phyloP scores from a whole-genome alignment of 768 basidiomycete genomes.

The Austroboletus festivus region DNA sequence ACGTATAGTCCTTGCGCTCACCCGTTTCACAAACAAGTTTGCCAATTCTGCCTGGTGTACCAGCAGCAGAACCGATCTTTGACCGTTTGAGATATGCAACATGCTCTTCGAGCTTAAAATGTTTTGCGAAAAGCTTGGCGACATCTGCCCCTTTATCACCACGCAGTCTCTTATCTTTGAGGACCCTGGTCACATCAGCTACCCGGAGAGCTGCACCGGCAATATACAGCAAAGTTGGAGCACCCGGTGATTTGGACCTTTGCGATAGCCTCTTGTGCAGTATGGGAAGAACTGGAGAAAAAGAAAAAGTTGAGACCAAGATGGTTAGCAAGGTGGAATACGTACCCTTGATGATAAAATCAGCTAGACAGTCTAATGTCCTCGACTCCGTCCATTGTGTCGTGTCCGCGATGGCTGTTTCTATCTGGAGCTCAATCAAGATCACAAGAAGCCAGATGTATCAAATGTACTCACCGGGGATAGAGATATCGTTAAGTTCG shows the following conservation, averaged over 20 bases:
- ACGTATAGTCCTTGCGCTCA: constrained; percentile 28
- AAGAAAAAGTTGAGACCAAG: background rate
- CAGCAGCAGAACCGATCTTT: constrained; percentile 85
- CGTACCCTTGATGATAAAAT: constrained; percentile 75
- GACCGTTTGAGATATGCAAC: constrained; percentile 78
- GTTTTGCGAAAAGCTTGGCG: constrained; percentile 93
- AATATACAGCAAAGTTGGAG: constrained; percentile 83
- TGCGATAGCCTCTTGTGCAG: constrained; percentile 72
- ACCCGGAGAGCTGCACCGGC: constrained; percentile 89
- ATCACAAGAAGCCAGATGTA: constrained; percentile 22
- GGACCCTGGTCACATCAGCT: constrained; percentile 76
- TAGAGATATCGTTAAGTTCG: constrained; percentile 75
- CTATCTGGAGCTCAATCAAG: constrained; percentile 59
- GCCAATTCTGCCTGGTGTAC: constrained; percentile 88
- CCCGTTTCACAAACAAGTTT: constrained; percentile 77
- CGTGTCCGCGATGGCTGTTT: constrained; percentile 71
- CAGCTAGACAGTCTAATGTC: constrained; percentile 65
- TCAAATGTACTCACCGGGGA: constrained; percentile 61
- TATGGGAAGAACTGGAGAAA: constrained; percentile 54
- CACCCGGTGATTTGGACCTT: constrained; percentile 71
- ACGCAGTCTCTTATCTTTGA: constrained; percentile 65
- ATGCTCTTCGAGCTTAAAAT: constrained; percentile 89
- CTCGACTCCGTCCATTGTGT: constrained; percentile 67
- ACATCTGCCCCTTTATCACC: constrained; percentile 88
- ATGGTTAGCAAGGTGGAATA: background rate